Base-by-base conservation (phyloP, 345 rosid genomes). In the Populus pruinosa region DNA sequence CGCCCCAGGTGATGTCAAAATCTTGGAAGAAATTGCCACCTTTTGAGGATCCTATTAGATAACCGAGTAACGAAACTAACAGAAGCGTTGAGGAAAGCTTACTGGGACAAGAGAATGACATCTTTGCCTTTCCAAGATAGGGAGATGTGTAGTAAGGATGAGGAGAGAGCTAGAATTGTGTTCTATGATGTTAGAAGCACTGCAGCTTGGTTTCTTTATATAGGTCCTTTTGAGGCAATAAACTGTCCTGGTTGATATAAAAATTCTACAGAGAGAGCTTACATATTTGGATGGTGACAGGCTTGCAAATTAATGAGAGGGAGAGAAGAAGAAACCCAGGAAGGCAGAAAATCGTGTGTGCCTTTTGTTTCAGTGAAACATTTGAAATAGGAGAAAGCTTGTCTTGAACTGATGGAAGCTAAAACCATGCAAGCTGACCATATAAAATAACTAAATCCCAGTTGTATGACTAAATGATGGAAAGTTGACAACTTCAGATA, bases 1-100 rank as follows among this genome's bases (percentile, higher is more conserved):
- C 68, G 2, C 77, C 77, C 77, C 77, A 74, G 17, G 59, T 74
- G 21, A 74, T 27, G 39, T 74, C 77, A 43, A 63, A 41, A 74
- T 74, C 69, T 17, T 74, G 77, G 77, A 25, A 74, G 69, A 73
- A 62, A 61, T 62, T 62, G 69, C 41, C 69, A 25, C 55, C 69
- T 55, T 41, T 16, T 17, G 76, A 39, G 53, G 12, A 8, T 27
- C 33, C 76, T 68, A 73, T 3, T 62, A 73, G 55, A 62, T 2
- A 73, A 23, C 50, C 25, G 16, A 73, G 9, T 2, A 73, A 29
- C 10, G 27, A 0, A 74, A 62, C 29, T 5, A 43, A 9, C 20
- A 74, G 8, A 65, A 64, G 70, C 69, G 9, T 5, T 0, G 56
- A 43, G 5, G 55, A 29, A 6, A 74, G 21, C 35, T 18, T 74